Evolutionary conservation across 805 yeast species (phyloP).

Genomic region (Candida nonsorbophila): DNA sequence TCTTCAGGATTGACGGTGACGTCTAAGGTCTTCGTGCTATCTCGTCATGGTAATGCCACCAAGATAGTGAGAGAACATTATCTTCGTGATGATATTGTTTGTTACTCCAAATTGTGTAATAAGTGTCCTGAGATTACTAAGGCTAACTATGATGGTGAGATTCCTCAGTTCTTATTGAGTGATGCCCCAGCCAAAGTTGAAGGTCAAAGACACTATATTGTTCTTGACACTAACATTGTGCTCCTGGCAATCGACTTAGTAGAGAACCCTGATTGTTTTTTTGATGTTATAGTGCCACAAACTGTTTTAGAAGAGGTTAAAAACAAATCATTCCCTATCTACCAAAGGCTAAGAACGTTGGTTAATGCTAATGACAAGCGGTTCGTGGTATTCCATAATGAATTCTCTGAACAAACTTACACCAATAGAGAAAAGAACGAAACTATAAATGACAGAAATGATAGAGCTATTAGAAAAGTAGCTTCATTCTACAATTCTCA

Average conservation of each 20-base stretch:
- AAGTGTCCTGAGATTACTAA: constrained; percentile 51
- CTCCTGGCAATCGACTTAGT: constrained; percentile 85
- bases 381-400: constrained; percentile 89
- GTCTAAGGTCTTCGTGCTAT: constrained; percentile 86
- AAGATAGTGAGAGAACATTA: constrained; percentile 94
- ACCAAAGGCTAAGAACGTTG: constrained; percentile 73
- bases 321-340: constrained; percentile 81
- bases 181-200: constrained; percentile 49
- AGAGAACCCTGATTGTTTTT: constrained; percentile 71
- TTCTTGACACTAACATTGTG: constrained; percentile 84
- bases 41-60: constrained; percentile 84
- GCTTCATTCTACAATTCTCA: constrained; percentile 72
- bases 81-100: constrained; percentile 86
- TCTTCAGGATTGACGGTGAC: constrained; percentile 54
- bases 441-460: constrained; percentile 83
- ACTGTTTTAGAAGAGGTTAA: constrained; percentile 91
- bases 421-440: constrained; percentile 60
- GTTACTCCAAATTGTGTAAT: constrained; percentile 69
- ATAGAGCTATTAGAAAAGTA: constrained; percentile 77
- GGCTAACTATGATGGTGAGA: constrained; percentile 62
- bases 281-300: constrained; percentile 92
- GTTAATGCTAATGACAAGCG: constrained; percentile 75
- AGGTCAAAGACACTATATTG: constrained; percentile 67
- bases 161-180: constrained; percentile 64
- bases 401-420: constrained; percentile 70